phyloP scores from a whole-genome alignment of 805 yeast species.

The Ogataea trehaloabstinens region DNA sequence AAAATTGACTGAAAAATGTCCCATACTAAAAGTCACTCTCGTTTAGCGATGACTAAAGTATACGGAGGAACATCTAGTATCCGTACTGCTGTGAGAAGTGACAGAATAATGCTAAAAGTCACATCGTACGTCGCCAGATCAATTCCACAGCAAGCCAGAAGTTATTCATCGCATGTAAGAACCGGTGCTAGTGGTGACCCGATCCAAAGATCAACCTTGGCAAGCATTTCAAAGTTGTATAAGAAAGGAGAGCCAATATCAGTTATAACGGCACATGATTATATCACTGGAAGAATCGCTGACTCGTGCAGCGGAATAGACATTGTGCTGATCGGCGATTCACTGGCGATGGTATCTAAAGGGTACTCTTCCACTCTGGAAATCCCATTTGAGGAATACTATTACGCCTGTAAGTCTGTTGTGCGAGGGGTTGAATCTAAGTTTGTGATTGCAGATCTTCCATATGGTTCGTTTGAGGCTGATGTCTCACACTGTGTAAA shows the following conservation, averaged over 20 bases:
- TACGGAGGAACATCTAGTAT: too few relatives aligned
- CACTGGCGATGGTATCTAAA: conserved; percentile 86
- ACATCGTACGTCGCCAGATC: too few relatives aligned
- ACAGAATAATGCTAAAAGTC: too few relatives aligned
- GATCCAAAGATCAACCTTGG: conserved; percentile 22
- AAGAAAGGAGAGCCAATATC: conserved; percentile 23
- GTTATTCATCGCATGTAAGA: conserved; percentile 21
- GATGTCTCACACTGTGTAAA: conserved; percentile 61
- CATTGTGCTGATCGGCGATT: conserved; percentile 81
- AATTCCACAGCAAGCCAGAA: too few relatives aligned
- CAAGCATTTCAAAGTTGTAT: conserved; percentile 22
- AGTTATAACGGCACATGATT: conserved; percentile 84
- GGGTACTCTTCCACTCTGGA: conserved; percentile 80
- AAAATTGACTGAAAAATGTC: too few relatives aligned
- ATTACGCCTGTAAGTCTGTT: conserved; percentile 74
- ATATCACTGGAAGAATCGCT: conserved; percentile 69
- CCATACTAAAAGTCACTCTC: too few relatives aligned
- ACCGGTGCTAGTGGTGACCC: neutral
- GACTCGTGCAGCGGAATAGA: conserved; percentile 63
- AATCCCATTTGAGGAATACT: conserved; percentile 73
- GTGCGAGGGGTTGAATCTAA: conserved; percentile 65
- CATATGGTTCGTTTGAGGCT: conserved; percentile 82
- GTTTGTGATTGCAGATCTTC: conserved; percentile 78
- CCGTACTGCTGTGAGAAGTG: too few relatives aligned
- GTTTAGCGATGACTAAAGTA: too few relatives aligned